Evolutionary conservation across 208 protist genomes (phyloP), one percentile per base, ranked within the genome.

Genomic region (Acanthamoeba healyi): DNA sequence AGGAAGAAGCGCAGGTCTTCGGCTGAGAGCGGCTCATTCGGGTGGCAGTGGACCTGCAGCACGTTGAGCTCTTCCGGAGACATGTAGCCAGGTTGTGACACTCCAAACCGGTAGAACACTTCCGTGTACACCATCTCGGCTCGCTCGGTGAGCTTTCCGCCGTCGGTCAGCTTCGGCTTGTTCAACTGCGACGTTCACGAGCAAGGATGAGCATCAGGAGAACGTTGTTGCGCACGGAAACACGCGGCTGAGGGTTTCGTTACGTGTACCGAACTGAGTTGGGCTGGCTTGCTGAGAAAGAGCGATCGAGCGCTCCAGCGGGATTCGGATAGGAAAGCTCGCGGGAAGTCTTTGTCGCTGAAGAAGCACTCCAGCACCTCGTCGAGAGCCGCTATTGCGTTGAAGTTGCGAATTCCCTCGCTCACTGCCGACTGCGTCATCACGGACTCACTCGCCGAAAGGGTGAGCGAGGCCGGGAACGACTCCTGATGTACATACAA

Each of bases 11-110:
- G 77, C 32, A 86, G 77, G 32, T 86, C 77, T 5, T 86, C 77
- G n/a, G 77, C 77, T 26, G 77, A 86, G n/a, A 86, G 46, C 44
- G 77, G 77, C 14, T 86, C 77, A 29, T 86, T 86, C 15, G 77
- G 77, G 44, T 86, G 77, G 77, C 77, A 86, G 77, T 86, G 77
- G 19, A 86, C 77, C n/a, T 86, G 77, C n/a, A 86, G 77, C 77
- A 86, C 46, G 77, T 86, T 86, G 44, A 86, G 77, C 77, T 86
- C 77, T 22, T 86, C 77, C 19, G 77, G 77, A 0, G 77, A 86
- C 77, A 86, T 86, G 77, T 51, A 86, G 29, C 77, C 77, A n/a
- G 77, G 77, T 29, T 86, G 77, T 7, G 77, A 86, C 29, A 86
- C 77, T 40, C 77, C 77, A 26, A 86, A 86, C 15, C 77, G 77